Evolutionary conservation across 345 rosid species (phyloP).

Genomic region (Hibiscus mutabilis): DNA sequence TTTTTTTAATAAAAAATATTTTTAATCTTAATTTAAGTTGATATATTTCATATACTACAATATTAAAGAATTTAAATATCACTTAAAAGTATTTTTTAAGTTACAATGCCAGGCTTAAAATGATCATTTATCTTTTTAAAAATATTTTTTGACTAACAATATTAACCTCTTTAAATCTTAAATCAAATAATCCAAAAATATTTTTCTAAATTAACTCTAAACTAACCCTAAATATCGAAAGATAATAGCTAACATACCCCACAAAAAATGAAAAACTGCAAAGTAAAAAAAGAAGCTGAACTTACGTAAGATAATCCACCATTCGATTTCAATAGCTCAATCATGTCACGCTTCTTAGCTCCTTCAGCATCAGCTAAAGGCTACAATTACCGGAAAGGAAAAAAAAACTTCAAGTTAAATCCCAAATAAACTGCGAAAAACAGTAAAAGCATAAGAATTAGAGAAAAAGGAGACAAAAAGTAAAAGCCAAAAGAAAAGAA

Average conservation of each 20-base stretch:
- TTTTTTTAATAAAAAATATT: no score
- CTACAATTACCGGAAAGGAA: constrained; percentile 30
- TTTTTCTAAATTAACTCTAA: no score
- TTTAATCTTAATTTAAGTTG: no score
- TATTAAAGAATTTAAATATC: no score
- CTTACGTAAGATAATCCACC: constrained; percentile 95
- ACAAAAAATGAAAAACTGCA: neutral
- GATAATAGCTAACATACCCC: neutral
- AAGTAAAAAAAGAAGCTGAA: neutral
- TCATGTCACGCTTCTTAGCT: constrained; percentile 72
- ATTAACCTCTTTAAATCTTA: no score
- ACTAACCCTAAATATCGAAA: neutral
- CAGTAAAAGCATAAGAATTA: neutral
- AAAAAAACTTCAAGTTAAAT: neutral
- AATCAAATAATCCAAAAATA: no score
- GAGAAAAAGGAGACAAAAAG: neutral
- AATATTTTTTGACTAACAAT: no score
- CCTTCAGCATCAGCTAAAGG: constrained; percentile 99
- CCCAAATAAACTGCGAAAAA: neutral
- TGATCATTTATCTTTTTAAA: no score
- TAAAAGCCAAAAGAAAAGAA: no score
- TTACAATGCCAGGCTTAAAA: no score
- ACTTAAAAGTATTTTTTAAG: no score
- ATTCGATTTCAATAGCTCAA: constrained; percentile 60
- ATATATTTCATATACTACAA: no score